A percentile compares a stretch with the other conserved stretches of the same genome.
Conservation (phyloP, 2,329 filamentous ascomycete genomes). For the Claviceps purpurea region DNA sequence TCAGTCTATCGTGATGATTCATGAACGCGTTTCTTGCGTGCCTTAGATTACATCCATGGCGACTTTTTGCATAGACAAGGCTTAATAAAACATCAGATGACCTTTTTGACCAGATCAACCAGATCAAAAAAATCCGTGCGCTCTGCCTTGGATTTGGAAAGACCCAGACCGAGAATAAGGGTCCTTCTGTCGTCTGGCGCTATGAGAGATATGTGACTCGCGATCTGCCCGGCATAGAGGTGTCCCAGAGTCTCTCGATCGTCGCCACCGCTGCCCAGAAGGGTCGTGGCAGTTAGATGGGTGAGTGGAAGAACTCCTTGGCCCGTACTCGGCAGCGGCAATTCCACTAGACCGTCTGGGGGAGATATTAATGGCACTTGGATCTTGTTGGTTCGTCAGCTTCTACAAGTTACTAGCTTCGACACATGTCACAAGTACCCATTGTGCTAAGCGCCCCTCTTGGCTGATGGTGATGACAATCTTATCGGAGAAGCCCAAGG, state of each 20-base stretch:
- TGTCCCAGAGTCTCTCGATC: constrained; percentile 76
- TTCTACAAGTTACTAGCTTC: neutral
- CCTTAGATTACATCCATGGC: neutral
- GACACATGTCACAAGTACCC: constrained; percentile 43
- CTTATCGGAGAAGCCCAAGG: constrained; percentile 72
- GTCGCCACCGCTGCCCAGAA: constrained; percentile 70
- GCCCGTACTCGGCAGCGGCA: constrained; percentile 34
- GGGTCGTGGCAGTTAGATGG: constrained; percentile 72
- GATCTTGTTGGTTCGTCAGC: constrained; percentile 34
- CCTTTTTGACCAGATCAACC: constrained; percentile 47
- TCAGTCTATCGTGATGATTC: neutral
- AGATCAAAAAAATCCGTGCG: constrained; percentile 51
- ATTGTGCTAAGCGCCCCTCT: constrained; percentile 74
- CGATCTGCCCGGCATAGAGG: constrained; percentile 80
- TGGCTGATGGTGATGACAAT: constrained; percentile 84
- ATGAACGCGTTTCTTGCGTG: neutral
- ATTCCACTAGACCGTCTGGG: constrained; percentile 49
- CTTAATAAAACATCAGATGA: constrained; percentile 24
- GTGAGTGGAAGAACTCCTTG: constrained; percentile 55
- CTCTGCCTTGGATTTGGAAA: constrained; percentile 35
- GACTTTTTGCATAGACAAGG: neutral
- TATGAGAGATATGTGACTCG: constrained; percentile 60
- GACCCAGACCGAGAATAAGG: constrained; percentile 47
- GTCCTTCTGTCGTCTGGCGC: constrained; percentile 50
- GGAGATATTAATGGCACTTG: constrained; percentile 66